Base-by-base conservation (phyloP, 2,329 filamentous ascomycete species). In the Drechslerella dactyloides region DNA sequence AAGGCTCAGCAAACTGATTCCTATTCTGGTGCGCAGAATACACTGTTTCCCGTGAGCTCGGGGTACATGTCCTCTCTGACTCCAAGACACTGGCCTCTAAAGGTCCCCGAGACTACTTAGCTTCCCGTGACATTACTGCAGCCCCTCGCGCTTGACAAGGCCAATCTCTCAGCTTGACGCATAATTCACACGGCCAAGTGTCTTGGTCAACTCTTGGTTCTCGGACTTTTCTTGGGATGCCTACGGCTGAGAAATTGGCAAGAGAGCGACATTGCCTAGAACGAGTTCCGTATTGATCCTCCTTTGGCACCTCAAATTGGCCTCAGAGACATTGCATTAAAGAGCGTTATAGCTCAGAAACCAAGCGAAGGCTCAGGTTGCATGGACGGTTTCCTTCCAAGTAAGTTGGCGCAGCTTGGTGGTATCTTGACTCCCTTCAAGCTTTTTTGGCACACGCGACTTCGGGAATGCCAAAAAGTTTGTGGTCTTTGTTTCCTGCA, bases 181-280 rank as follows among this genome's bases (percentile, higher is more conserved):
- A 61, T 55, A 55, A 48, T 53, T 19, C 51, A 63, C 52, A 51
- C 27, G 42, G 68, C 68, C 68, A 72, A 72, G 68, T 46, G 33
- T 61, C 68, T 72, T 72, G 68, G 68, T 61, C 59, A 55, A 23
- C 23, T 56, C 68, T 72, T 72, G 68, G 68, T 60, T 51, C 24
- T 55, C 55, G 59, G 59, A 64, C 50, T 54, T 46, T 59, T 35
- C 17, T 42, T 33, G 17, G 53, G 66, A 33, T 70, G 66, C 66
- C 60, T 72, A 72, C 68, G 68, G 68, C 68, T 72, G 68, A 72
- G 68, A 65, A 65, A 72, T 72, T 72, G 68, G 57, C 55, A 56
- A 51, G 19, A 30, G 53, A 50, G 37, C 10, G 30, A 62, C 27
- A 52, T 63, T 53, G 17, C 42, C 11, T 6, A 19, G 33, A 24